Base-by-base conservation (phyloP, 2,329 filamentous ascomycete genomes). In the Thermomyces lanuginosus region DNA sequence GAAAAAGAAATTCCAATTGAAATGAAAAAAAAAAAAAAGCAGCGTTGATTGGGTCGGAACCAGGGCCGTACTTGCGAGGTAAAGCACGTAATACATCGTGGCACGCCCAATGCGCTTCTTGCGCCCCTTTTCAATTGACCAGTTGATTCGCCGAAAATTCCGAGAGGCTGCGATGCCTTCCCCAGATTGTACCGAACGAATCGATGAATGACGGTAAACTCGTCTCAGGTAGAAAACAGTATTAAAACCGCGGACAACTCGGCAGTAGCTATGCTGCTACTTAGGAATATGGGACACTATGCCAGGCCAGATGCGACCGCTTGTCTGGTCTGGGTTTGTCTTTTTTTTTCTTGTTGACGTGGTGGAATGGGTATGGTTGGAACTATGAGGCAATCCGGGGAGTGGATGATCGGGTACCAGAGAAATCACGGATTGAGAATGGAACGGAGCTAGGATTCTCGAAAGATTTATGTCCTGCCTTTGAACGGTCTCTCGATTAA, bases 1-100 rank as follows among this genome's bases (percentile, higher is more conserved):
- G 12, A 3, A 26, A 26, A 26, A 26, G 24, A 6, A 26, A 17
- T 26, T 17, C 15, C 15, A 26, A 18, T 26, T 16, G 24, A n/a
- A n/a, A n/a, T n/a, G n/a, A n/a, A n/a, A n/a, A n/a, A n/a, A n/a
- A n/a, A n/a, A n/a, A n/a, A n/a, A n/a, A n/a, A n/a, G n/a, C n/a
- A n/a, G n/a, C n/a, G n/a, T n/a, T n/a, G n/a, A n/a, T n/a, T n/a
- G n/a, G n/a, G n/a, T n/a, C 16, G 16, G 24, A 10, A 12, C 6
- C 15, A 3, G 4, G 22, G 41, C 76, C 73, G 69, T 73, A 78
- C 74, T 77, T 49, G 76, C 70, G 38, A 78, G 61, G 50, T 79
- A 79, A 44, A 77, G 72, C 36, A 63, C 59, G 48, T 62, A 62
- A 42, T 56, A 58, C 55, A 58, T 58, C 34, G 7, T 41, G 41